Conservation (phyloP, 768 basidiomycete genomes). For the Phanerodontia chrysosporium region DNA sequence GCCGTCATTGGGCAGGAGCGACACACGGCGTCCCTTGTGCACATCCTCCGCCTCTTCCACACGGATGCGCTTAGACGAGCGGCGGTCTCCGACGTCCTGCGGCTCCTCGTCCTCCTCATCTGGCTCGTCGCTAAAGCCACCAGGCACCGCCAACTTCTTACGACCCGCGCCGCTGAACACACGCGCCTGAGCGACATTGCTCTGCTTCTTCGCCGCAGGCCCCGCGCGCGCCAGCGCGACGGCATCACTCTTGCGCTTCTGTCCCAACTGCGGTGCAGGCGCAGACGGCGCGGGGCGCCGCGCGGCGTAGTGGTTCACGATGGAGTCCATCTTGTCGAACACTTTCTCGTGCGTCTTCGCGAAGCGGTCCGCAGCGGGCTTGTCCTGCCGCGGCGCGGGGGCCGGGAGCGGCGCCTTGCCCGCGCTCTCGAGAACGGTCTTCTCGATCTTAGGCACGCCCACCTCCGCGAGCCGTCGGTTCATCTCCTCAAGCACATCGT, state of each 20-base stretch:
- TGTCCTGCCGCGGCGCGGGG: constrained; percentile 1
- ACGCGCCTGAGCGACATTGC: constrained; percentile 31
- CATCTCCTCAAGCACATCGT: constrained; percentile 79
- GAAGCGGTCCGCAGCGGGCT: constrained; percentile 32
- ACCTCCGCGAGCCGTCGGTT: constrained; percentile 61
- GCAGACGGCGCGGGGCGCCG: constrained; percentile 24
- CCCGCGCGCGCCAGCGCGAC: constrained; percentile 32
- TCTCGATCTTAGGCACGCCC: constrained; percentile 47
- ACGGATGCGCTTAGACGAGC: constrained; percentile 43
- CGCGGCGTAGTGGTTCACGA: constrained; percentile 50
- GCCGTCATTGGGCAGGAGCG: constrained; percentile 23
- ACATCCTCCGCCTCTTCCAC: constrained; percentile 31
- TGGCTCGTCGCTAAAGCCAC: constrained; percentile 53
- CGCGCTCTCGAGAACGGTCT: constrained; percentile 39
- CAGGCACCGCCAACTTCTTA: constrained; percentile 45
- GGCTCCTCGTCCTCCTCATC: constrained; percentile 36
- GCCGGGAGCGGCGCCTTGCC: neutral
- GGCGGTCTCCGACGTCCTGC: constrained; percentile 30
- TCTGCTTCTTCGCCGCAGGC: constrained; percentile 24
- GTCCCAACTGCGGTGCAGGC: constrained; percentile 6
- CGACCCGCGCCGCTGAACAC: constrained; percentile 46
- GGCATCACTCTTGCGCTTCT: constrained; percentile 46
- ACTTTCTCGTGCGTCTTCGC: constrained; percentile 58
- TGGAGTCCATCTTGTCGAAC: constrained; percentile 78
- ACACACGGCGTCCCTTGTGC: constrained; percentile 33